These are phyloP conservation scores for Eutrema heterophyllum DNA, from an alignment of 345 rosid genomes.

Conservation along the genomic window DNA sequence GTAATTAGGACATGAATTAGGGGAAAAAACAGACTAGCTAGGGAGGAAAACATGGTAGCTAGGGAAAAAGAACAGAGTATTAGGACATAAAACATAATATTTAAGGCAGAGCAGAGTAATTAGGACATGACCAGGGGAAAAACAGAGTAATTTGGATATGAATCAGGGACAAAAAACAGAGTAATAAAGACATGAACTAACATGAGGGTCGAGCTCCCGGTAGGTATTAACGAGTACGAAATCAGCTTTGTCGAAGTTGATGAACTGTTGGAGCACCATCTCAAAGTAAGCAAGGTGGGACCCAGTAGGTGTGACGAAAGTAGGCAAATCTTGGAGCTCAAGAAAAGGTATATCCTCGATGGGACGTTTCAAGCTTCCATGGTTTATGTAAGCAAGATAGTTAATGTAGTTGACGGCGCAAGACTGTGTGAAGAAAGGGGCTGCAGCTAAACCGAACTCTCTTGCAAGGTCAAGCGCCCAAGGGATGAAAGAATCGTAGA, in stretches of 20 bases:
- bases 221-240: constrained; percentile 41
- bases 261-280: constrained; percentile 50
- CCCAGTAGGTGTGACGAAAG: too few species aligned
- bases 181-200: constrained; percentile 14
- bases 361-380: too few species aligned
- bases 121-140: background rate
- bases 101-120: background rate
- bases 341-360: too few species aligned
- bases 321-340: too few species aligned
- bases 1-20: background rate
- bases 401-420: too few species aligned
- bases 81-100: background rate
- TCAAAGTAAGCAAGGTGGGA: too few species aligned
- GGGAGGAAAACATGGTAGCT: too few species aligned
- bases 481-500: too few species aligned
- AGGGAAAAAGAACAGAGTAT: constrained; percentile 14
- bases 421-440: too few species aligned
- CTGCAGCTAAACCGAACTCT: too few species aligned
- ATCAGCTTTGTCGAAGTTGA: constrained; percentile 42
- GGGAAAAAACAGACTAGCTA: background rate
- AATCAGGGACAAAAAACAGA: constrained; percentile 13
- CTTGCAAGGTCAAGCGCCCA: too few species aligned
- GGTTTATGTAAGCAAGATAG: too few species aligned
- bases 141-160: background rate
- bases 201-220: constrained; percentile 46